These are phyloP conservation scores for Chenopodium formosanum DNA, from an alignment of 148 eudicot genomes.

Conservation along the genomic window DNA sequence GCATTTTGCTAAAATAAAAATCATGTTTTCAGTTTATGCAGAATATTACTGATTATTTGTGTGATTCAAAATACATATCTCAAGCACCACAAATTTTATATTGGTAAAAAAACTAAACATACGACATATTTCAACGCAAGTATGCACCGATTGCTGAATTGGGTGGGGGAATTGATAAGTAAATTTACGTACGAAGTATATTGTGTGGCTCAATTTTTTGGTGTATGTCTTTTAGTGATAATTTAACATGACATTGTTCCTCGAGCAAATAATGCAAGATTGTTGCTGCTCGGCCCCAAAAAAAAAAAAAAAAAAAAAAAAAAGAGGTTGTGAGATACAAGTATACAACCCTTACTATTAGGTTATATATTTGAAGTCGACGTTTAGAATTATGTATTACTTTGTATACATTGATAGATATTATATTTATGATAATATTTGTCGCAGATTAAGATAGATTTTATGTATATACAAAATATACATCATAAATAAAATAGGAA, in stretches of 20 bases:
- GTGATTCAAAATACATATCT: background rate
- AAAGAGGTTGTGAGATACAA: too few relatives aligned
- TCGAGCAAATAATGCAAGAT: background rate
- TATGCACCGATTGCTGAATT: constrained; percentile 8
- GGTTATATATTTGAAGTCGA: too few relatives aligned
- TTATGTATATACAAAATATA: too few relatives aligned
- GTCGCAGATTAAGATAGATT: too few relatives aligned
- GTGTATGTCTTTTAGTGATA: background rate
- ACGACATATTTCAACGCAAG: background rate
- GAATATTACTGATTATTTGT: background rate
- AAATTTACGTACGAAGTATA: background rate
- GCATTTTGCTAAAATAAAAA: background rate
- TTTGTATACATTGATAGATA: too few relatives aligned
- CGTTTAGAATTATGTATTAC: too few relatives aligned
- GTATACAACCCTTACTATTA: too few relatives aligned
- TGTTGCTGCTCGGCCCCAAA: background rate
- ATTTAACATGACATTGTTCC: background rate
- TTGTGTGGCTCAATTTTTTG: background rate
- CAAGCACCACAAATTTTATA: background rate
- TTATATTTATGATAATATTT: too few relatives aligned
- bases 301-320: too few relatives aligned
- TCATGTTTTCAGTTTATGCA: constrained; percentile 5
- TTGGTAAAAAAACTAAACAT: background rate
- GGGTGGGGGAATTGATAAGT: background rate
- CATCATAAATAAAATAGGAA: too few relatives aligned